These are phyloP conservation scores for Arthrobotrys conoides DNA, from an alignment of 2,329 filamentous ascomycete species.

Conservation along the genomic window DNA sequence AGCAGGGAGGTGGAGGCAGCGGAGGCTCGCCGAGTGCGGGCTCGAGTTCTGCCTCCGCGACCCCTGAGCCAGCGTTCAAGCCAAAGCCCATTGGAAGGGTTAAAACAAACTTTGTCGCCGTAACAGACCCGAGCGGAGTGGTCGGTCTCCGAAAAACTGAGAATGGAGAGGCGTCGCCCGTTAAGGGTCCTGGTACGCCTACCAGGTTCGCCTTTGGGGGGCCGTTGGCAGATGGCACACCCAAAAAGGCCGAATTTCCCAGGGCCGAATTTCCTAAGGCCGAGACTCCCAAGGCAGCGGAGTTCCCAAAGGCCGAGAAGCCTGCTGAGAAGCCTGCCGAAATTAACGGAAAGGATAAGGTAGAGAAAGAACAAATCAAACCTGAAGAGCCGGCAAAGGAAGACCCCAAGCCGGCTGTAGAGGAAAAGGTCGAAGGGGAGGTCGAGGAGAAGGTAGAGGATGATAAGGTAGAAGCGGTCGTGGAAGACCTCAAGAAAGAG, in stretches of 20 bases:
- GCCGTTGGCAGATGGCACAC: constrained; percentile 44
- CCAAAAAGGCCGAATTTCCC: constrained; percentile 42
- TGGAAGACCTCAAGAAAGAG: constrained; percentile 27
- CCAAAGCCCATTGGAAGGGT: constrained; percentile 62
- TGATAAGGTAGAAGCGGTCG: background rate
- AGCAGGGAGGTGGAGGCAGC: constrained; percentile 60
- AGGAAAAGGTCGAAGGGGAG: constrained; percentile 28
- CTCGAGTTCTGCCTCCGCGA: constrained; percentile 47
- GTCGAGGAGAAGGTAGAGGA: constrained; percentile 4
- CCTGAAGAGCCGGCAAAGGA: constrained; percentile 28
- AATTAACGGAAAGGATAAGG: constrained; percentile 40
- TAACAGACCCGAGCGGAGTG: constrained; percentile 58
- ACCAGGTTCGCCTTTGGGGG: constrained; percentile 57
- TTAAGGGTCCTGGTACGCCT: constrained; percentile 57
- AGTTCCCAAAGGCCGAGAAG: constrained; percentile 56
- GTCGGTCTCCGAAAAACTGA: constrained; percentile 61
- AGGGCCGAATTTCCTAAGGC: constrained; percentile 46
- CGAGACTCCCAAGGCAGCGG: constrained; percentile 42
- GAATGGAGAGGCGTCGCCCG: constrained; percentile 53
- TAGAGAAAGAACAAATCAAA: constrained; percentile 28
- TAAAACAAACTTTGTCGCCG: constrained; percentile 63
- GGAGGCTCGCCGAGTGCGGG: constrained; percentile 37
- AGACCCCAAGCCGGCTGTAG: constrained; percentile 18
- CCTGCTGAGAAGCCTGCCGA: constrained; percentile 39
- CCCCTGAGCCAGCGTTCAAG: constrained; percentile 61